Evolutionary conservation across 441 rosid genomes (phyloP).

Genomic region (Populus tomentosa): DNA sequence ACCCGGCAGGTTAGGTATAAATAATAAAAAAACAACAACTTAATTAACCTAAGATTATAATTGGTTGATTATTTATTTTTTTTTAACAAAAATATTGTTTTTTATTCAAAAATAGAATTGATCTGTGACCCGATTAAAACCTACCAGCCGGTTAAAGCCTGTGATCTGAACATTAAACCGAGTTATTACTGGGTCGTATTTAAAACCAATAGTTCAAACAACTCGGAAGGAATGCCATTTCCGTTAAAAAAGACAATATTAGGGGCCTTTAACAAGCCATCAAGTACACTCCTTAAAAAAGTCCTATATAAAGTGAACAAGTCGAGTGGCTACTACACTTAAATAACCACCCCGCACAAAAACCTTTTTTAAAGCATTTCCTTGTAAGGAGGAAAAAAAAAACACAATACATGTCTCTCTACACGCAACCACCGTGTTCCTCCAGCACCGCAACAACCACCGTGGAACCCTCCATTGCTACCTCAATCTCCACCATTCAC

Average conservation of each 20-base stretch:
- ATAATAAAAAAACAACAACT: too few relatives aligned
- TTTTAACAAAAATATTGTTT: too few relatives aligned
- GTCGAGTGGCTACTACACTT: neutral
- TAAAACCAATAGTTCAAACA: too few relatives aligned
- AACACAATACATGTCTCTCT: neutral
- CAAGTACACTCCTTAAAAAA: neutral
- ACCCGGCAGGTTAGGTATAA: too few relatives aligned
- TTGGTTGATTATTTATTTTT: fast-evolving
- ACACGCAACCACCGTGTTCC: neutral
- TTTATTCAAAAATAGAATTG: too few relatives aligned
- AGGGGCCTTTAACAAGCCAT: neutral
- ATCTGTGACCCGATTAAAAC: too few relatives aligned
- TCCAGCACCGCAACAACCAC: slow-evolving; percentile 1
- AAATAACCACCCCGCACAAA: neutral
- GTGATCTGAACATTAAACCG: fast-evolving
- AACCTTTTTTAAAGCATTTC: neutral
- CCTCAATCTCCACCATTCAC: slow-evolving; percentile 38
- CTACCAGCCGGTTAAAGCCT: too few relatives aligned
- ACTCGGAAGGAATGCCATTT: neutral
- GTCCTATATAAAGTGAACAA: neutral
- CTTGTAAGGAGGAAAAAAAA: neutral
- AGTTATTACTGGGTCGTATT: too few relatives aligned
- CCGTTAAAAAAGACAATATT: neutral
- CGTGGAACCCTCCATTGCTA: neutral
- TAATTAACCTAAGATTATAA: too few relatives aligned